phyloP scores from a whole-genome alignment of 2,329 filamentous ascomycete species.

The Aspergillus bombycis region DNA sequence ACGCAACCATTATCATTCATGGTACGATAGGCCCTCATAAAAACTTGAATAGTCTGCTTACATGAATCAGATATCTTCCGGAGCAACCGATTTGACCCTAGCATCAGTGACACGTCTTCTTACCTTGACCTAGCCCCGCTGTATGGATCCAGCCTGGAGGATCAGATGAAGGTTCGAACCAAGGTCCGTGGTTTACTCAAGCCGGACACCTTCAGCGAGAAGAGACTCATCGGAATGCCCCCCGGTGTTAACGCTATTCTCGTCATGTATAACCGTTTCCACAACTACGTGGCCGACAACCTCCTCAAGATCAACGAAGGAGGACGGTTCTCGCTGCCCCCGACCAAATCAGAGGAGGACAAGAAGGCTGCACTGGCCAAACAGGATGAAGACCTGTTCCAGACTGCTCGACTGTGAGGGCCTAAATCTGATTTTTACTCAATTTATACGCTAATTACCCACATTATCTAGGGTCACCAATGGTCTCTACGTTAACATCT shows the following conservation, averaged over 20 bases:
- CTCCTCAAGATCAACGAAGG: constrained; percentile 50
- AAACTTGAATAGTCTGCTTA: neutral
- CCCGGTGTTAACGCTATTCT: constrained; percentile 40
- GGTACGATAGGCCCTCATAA: constrained; percentile 27
- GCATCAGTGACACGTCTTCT: constrained; percentile 45
- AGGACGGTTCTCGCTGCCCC: constrained; percentile 28
- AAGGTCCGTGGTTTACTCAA: constrained; percentile 44
- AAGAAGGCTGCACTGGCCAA: constrained; percentile 42
- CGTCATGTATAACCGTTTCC: constrained; percentile 43
- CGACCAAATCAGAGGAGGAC: constrained; percentile 19
- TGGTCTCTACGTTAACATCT: constrained; percentile 40
- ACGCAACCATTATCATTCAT: constrained; percentile 57
- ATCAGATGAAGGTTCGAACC: constrained; percentile 40
- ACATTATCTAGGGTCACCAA: constrained; percentile 24
- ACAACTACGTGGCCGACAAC: constrained; percentile 44
- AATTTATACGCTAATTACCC: neutral
- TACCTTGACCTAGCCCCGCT: constrained; percentile 53
- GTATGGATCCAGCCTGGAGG: constrained; percentile 43
- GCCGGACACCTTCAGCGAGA: constrained; percentile 41
- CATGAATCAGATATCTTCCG: constrained; percentile 39
- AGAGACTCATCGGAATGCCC: constrained; percentile 36
- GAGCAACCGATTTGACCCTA: constrained; percentile 39
- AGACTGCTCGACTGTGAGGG: constrained; percentile 33
- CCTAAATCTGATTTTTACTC: too few species aligned
- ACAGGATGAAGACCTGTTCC: constrained; percentile 40